phyloP scores from a whole-genome alignment of 768 basidiomycete species.

The Candolleomyces eurysporus region DNA sequence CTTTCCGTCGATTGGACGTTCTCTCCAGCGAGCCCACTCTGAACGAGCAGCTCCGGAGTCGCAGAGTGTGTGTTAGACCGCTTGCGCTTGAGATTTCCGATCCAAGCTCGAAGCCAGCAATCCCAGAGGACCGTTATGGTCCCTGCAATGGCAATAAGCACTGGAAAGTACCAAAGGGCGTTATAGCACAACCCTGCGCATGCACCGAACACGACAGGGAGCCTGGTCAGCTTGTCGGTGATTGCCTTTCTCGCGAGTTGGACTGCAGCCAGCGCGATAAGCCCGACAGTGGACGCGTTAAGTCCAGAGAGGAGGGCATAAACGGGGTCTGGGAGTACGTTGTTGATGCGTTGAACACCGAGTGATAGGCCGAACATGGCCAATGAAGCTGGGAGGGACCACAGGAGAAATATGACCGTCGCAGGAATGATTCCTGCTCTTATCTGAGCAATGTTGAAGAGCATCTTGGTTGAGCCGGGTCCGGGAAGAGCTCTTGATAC shows the following conservation, averaged over 20 bases:
- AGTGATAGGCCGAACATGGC: constrained; percentile 48
- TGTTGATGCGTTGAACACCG: constrained; percentile 41
- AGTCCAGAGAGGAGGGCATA: constrained; percentile 51
- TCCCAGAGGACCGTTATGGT: constrained; percentile 39
- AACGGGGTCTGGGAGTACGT: constrained; percentile 41
- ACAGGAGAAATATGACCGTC: constrained; percentile 39
- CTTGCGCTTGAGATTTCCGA: constrained; percentile 14
- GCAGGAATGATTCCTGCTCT: constrained; percentile 41
- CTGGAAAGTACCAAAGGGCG: constrained; percentile 51
- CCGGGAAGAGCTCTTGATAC: constrained; percentile 50
- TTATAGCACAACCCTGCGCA: constrained; percentile 50
- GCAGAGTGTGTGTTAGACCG: constrained; percentile 5
- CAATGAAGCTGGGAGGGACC: constrained; percentile 47
- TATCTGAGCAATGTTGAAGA: constrained; percentile 43
- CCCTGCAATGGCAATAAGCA: constrained; percentile 42
- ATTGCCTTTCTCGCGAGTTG: constrained; percentile 45
- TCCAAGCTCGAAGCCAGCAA: constrained; percentile 17
- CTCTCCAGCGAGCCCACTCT: background rate
- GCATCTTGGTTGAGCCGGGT: constrained; percentile 48
- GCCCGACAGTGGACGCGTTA: constrained; percentile 52
- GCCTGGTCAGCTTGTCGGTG: constrained; percentile 42
- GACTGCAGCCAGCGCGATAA: constrained; percentile 52
- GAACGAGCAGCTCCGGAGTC: constrained; percentile 1
- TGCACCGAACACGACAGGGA: constrained; percentile 40
- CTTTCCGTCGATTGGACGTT: background rate